Conservation (phyloP, 2,329 filamentous ascomycete genomes). For the Pseudogymnoascus sp. region DNA sequence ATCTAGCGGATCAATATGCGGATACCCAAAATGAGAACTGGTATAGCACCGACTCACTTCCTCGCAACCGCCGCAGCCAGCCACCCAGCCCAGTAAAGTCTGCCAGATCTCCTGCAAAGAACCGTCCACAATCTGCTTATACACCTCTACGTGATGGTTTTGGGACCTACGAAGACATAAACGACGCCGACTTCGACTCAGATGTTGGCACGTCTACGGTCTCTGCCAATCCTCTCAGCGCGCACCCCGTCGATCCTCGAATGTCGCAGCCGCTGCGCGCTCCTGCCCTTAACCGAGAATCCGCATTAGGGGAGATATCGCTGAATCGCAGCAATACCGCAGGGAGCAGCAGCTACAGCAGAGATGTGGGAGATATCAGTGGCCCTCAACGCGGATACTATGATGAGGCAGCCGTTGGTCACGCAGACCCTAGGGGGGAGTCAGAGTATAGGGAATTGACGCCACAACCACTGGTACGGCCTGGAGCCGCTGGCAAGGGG, state of each 20-base stretch:
- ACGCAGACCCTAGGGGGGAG: background rate
- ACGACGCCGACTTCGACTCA: background rate
- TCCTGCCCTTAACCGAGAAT: background rate
- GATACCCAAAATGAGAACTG: conserved; percentile 4
- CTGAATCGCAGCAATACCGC: background rate
- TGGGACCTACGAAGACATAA: conserved; percentile 7
- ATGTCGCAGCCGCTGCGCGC: background rate
- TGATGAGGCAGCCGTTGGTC: background rate
- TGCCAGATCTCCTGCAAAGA: background rate
- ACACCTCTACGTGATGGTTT: background rate
- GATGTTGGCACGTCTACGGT: background rate
- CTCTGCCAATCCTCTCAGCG: conserved; percentile 4
- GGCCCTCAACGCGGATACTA: background rate
- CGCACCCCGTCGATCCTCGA: background rate
- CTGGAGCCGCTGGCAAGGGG: background rate
- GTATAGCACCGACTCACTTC: background rate
- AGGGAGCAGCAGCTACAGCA: background rate
- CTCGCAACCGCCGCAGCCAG: background rate
- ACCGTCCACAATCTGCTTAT: background rate
- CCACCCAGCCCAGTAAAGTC: background rate
- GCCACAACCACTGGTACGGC: background rate
- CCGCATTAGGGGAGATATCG: background rate
- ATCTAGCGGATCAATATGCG: background rate
- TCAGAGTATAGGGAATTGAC: background rate
- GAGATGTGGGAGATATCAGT: background rate